Percentiles rank a stretch among this genome's conserved stretches.
These are phyloP conservation scores for Cordia subcordata DNA, from an alignment of 257 asterid genomes.

Conservation along the genomic window DNA sequence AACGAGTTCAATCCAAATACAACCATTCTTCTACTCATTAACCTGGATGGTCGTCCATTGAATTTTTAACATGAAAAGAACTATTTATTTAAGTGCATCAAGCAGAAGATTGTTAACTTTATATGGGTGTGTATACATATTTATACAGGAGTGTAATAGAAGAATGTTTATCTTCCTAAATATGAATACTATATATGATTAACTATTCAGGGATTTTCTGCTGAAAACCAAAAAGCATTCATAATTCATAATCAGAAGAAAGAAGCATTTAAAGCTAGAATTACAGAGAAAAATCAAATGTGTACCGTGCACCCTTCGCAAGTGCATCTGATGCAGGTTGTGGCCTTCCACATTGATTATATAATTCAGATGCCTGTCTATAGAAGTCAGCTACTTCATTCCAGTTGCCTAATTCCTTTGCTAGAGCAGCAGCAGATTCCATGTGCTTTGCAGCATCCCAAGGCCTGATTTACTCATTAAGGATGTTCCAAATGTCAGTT, in stretches of 20 bases:
- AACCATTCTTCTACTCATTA: too few relatives aligned
- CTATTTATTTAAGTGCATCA: too few relatives aligned
- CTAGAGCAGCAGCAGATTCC: constrained; percentile 91
- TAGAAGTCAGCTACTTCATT: constrained; percentile 82
- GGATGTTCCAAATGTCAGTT: constrained; percentile 16
- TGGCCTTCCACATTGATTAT: constrained; percentile 82
- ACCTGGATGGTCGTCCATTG: too few relatives aligned
- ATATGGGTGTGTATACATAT: too few relatives aligned
- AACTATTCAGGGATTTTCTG: neutral
- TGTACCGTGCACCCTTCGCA: constrained; percentile 96
- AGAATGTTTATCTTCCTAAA: too few relatives aligned
- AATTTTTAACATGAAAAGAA: too few relatives aligned
- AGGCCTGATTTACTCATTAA: constrained; percentile 64
- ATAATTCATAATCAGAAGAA: neutral
- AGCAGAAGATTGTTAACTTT: too few relatives aligned
- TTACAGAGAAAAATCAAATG: constrained; percentile 2
- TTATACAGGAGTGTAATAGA: too few relatives aligned
- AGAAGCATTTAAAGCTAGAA: neutral
- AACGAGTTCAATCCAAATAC: too few relatives aligned
- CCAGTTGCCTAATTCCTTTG: constrained; percentile 82
- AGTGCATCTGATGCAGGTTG: constrained; percentile 99
- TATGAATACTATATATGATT: constrained; percentile 1
- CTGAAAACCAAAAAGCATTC: neutral
- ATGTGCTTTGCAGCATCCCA: constrained; percentile 99
- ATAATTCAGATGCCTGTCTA: constrained; percentile 80